Conservation (phyloP, 768 basidiomycete genomes). For the Leccinum variicolor region DNA sequence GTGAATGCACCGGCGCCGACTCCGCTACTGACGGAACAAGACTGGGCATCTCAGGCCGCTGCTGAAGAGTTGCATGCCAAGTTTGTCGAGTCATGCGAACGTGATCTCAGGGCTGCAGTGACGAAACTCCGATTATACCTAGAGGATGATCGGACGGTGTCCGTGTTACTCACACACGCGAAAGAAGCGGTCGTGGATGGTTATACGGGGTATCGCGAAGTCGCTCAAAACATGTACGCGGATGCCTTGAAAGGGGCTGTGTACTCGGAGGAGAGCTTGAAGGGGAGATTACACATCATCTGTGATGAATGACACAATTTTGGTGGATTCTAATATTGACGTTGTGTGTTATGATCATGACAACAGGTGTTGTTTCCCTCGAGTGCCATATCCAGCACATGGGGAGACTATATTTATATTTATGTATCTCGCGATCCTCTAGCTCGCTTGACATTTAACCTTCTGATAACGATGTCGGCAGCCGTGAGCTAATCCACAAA, state of each 20-base stretch:
- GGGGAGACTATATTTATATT: neutral
- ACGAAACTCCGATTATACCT: constrained; percentile 72
- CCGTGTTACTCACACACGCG: constrained; percentile 73
- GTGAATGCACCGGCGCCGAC: constrained; percentile 11
- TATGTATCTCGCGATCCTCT: neutral
- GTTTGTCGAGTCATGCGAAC: constrained; percentile 55
- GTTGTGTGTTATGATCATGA: neutral
- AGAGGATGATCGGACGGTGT: constrained; percentile 73
- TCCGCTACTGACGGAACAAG: constrained; percentile 35
- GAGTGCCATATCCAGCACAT: neutral
- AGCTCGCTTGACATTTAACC: neutral
- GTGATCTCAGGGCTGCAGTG: constrained; percentile 53
- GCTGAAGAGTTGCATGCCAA: constrained; percentile 47
- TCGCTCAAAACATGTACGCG: constrained; percentile 48
- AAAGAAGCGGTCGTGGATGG: constrained; percentile 70
- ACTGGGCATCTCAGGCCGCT: constrained; percentile 50
- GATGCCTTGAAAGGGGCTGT: constrained; percentile 33
- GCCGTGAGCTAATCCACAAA: neutral
- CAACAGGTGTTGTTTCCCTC: neutral
- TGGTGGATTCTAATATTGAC: neutral
- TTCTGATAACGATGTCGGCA: neutral
- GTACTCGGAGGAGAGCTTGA: constrained; percentile 36
- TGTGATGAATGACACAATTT: constrained; percentile 25
- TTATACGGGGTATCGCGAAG: constrained; percentile 71
- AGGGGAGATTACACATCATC: constrained; percentile 36